Conservation (phyloP, 306 rosid species). For the Dicorynia guianensis region DNA sequence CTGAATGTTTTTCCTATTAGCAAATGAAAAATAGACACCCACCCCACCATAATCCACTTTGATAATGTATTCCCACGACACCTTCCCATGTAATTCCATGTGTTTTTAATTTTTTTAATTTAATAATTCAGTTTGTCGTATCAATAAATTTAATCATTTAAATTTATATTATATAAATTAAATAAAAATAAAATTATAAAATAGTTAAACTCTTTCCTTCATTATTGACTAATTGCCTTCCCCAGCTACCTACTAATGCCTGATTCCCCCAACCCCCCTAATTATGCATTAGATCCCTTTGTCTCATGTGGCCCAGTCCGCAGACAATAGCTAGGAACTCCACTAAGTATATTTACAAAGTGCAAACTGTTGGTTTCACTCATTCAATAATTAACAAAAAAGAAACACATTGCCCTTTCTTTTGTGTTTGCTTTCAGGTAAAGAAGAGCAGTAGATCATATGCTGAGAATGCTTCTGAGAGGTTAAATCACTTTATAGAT, state of each 20-base stretch:
- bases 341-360: not conserved
- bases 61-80: too few relatives aligned
- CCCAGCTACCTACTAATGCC: not conserved
- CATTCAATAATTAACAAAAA: not conserved
- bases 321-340: conserved; percentile 5
- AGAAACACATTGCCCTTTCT: not conserved
- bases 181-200: too few relatives aligned
- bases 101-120: too few relatives aligned
- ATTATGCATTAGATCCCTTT: not conserved
- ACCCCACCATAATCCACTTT: not conserved
- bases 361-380: conserved; percentile 13
- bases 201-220: too few relatives aligned
- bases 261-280: not conserved
- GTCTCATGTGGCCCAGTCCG: not conserved
- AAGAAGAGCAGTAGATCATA: conserved; percentile 53
- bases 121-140: too few relatives aligned
- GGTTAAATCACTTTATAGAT: conserved; percentile 55
- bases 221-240: not conserved
- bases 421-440: conserved; percentile 47
- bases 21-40: not conserved
- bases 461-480: conserved; percentile 58
- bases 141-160: too few relatives aligned
- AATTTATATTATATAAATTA: too few relatives aligned
- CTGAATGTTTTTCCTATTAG: not conserved
- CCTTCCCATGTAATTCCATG: too few relatives aligned